Percentiles rank a stretch among this genome's conserved stretches.
phyloP scores from a whole-genome alignment of 768 basidiomycete species.

The Lentinula detonsa region DNA sequence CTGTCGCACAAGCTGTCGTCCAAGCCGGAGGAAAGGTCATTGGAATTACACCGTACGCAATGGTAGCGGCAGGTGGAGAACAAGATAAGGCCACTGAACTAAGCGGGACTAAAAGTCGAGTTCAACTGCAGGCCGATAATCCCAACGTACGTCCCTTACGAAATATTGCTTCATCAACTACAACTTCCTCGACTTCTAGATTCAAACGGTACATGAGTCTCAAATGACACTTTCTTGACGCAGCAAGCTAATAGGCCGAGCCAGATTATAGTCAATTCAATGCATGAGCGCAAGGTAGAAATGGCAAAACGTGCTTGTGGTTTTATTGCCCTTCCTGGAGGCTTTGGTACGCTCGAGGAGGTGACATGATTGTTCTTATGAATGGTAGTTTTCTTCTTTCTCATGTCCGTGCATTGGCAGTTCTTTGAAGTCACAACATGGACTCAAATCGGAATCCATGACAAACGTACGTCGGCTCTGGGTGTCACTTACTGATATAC shows the following conservation, averaged over 20 bases:
- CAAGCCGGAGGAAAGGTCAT: constrained; percentile 66
- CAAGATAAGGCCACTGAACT: constrained; percentile 29
- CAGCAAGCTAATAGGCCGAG: constrained; percentile 7
- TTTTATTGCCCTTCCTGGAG: constrained; percentile 89
- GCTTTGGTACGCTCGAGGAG: constrained; percentile 95
- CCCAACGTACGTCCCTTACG: constrained; percentile 6
- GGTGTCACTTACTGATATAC: not conserved
- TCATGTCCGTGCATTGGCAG: not conserved
- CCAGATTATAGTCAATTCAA: constrained; percentile 69
- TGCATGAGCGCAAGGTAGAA: constrained; percentile 86
- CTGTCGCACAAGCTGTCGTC: constrained; percentile 60
- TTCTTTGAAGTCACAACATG: constrained; percentile 85
- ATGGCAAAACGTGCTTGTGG: constrained; percentile 81
- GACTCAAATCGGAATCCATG: constrained; percentile 63
- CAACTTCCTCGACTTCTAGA: not conserved
- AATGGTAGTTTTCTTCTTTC: constrained; percentile 34
- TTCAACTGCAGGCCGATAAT: not conserved
- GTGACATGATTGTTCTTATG: constrained; percentile 23
- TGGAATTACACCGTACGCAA: constrained; percentile 76
- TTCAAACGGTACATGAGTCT: not conserved
- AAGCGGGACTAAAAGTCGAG: constrained; percentile 8
- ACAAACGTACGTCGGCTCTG: constrained; percentile 1
- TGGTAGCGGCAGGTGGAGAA: constrained; percentile 63
- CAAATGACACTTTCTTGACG: constrained; percentile 6
- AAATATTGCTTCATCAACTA: too few relatives aligned